A percentile compares a stretch with the other conserved stretches of the same genome.
Evolutionary conservation across 2,329 filamentous ascomycete species (phyloP).

Genomic region (Rachicladosporium sp.): DNA sequence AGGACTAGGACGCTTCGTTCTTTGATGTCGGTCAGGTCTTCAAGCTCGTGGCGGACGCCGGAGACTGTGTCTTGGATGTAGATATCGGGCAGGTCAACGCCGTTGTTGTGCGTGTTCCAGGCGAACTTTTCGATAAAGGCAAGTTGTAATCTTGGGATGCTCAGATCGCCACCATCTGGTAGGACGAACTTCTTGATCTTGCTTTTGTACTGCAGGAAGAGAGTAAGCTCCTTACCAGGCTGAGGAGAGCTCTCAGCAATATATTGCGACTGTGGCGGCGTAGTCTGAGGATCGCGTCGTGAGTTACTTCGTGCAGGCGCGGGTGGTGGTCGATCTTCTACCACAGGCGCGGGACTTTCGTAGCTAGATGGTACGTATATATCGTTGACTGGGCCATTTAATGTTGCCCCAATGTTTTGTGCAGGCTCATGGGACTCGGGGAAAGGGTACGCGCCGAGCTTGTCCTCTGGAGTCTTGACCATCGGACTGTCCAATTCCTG

Average conservation of each 20-base stretch:
- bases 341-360: conserved; percentile 1
- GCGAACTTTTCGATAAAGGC: conserved; percentile 99
- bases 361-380: conserved; percentile 10
- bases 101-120: conserved; percentile 94
- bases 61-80: conserved; percentile 95
- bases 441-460: conserved; percentile 31
- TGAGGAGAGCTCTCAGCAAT: conserved; percentile 52
- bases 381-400: conserved; percentile 25
- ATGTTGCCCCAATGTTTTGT: conserved; percentile 15
- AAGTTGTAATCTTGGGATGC: conserved; percentile 76
- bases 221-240: conserved; percentile 72
- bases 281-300: conserved; percentile 5
- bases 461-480: conserved; percentile 54
- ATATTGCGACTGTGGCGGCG: conserved; percentile 31
- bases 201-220: conserved; percentile 93
- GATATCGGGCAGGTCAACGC: conserved; percentile 84
- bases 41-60: conserved; percentile 89
- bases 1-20: conserved; percentile 90
- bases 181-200: conserved; percentile 95
- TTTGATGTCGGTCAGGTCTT: conserved; percentile 86
- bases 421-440: conserved; percentile 9
- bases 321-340: conserved; percentile 1
- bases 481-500: conserved; percentile 32
- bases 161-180: conserved; percentile 71
- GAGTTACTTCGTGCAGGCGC: conserved; percentile 1